A percentile compares a stretch with the other conserved stretches of the same genome.
Conservation (phyloP, 495 filamentous ascomycete species). For the Trichoderma gamsii region DNA sequence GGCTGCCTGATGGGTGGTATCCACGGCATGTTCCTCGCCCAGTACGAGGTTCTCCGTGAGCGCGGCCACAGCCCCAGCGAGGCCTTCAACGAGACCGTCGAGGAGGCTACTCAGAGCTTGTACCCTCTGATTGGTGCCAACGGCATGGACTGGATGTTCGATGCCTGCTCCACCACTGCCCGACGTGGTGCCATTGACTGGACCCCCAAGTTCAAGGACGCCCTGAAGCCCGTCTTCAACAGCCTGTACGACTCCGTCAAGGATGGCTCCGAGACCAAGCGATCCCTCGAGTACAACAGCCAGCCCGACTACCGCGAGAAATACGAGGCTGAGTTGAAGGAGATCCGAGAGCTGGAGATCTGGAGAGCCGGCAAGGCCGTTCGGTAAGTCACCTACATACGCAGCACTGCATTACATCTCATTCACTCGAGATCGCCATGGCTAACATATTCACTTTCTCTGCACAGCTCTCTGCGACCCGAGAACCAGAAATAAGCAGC, state of each 20-base stretch:
- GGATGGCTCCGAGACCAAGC: constrained; percentile 84
- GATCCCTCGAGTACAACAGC: constrained; percentile 90
- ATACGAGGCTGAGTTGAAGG: constrained; percentile 93
- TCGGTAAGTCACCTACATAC: constrained; percentile 45
- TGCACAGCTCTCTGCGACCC: constrained; percentile 65
- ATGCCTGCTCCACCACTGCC: constrained; percentile 97
- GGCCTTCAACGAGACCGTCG: constrained; percentile 99
- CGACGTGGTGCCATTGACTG: constrained; percentile 98
- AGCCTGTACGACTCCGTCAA: constrained; percentile 87
- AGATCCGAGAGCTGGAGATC: constrained; percentile 95
- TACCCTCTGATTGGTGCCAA: constrained; percentile 94
- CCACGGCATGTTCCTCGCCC: constrained; percentile 99
- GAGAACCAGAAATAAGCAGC: constrained; percentile 77
- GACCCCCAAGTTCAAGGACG: constrained; percentile 90
- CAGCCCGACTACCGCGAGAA: constrained; percentile 91
- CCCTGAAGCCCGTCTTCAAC: constrained; percentile 96
- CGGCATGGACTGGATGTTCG: constrained; percentile 99
- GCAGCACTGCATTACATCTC: neutral
- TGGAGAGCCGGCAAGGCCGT: constrained; percentile 98
- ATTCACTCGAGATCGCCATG: constrained; percentile 6
- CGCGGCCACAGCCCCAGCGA: constrained; percentile 93
- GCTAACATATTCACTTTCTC: constrained; percentile 25
- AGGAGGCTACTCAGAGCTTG: constrained; percentile 95
- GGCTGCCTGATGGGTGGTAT: constrained; percentile 99
- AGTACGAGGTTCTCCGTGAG: constrained; percentile 99